phyloP scores from a whole-genome alignment of 805 yeast genomes.

The Saccharomycopsis fermentans region DNA sequence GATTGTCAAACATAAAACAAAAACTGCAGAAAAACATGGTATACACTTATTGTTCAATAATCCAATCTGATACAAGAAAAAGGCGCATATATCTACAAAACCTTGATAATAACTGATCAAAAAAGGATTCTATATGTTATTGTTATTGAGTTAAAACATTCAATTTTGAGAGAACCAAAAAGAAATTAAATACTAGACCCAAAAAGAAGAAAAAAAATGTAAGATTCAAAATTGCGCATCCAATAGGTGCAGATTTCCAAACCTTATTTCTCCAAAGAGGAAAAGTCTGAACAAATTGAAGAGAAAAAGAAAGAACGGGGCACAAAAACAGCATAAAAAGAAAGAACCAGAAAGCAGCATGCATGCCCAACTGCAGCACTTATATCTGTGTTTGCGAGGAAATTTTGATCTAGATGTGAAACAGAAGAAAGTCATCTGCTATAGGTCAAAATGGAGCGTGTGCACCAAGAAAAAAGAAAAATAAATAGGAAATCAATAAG shows the following conservation, averaged over 20 bases:
- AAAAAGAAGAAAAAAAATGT: no score
- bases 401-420: not conserved
- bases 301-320: not conserved
- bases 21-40: not conserved
- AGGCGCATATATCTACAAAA: not conserved
- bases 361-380: not conserved
- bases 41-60: not conserved
- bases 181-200: no score
- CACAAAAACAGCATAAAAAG: not conserved
- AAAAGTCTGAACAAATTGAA: not conserved
- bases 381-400: not conserved
- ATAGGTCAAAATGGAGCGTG: not conserved
- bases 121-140: not conserved
- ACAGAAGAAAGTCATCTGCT: not conserved
- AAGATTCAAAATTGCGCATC: not conserved
- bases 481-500: not conserved
- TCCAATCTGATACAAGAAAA: not conserved
- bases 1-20: not conserved
- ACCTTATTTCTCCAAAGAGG: not conserved
- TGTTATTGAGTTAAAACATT: not conserved
- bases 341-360: not conserved
- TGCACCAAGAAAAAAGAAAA: not conserved
- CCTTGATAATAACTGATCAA: not conserved
- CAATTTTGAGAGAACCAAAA: not conserved
- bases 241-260: not conserved